Base-by-base conservation (phyloP, 257 asterid species). In the Ehretia macrophylla region DNA sequence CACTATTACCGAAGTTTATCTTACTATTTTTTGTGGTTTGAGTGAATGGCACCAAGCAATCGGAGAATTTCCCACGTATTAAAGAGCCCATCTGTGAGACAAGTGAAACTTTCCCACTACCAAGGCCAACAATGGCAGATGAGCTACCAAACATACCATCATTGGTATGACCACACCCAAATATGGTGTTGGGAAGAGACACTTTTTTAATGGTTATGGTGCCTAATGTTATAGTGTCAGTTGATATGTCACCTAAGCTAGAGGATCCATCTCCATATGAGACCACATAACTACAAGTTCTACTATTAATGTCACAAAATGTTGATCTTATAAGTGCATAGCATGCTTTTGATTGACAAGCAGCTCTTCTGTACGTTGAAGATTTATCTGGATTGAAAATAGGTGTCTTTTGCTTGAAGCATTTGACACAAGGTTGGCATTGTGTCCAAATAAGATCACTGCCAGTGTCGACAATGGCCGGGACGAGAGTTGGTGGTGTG, bases 361-460 rank as follows among this genome's bases (percentile, higher is more conserved):
- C 8, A 10, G 16, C 8, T 42, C 8, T 14, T 42, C 8, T 42
- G 47, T 42, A 42, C 3, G 14, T 42, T 14, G 11, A 42, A 42
- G 47, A 42, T 10, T 42, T 42, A 2, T 10, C 8, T 42, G 47
- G 47, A 42, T 42, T 42, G 16, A 42, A 42, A 42, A 42, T 4
- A 42, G 47, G 47, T 2, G 68, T 35, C 4, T 72, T 76, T 32
- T 79, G 82, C 11, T 63, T n/a, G 72, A 62, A 82, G 70, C 97
- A 88, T 0, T 8, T 8, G n/a, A 3, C 1, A 27, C 97, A 86
- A 1, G 91, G 95, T 11, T 45, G 46, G 75, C 95, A 89, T 12
- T 86, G 91, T 0, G 78, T 71, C 95, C 95, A 84, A 0, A 77
- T 77, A 16, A 82, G 75, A 21, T 79, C 85, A 23, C 91, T 84